phyloP scores from a whole-genome alignment of 225 moss, liverwort and hornwort species.

The Marchantia paleacea region DNA sequence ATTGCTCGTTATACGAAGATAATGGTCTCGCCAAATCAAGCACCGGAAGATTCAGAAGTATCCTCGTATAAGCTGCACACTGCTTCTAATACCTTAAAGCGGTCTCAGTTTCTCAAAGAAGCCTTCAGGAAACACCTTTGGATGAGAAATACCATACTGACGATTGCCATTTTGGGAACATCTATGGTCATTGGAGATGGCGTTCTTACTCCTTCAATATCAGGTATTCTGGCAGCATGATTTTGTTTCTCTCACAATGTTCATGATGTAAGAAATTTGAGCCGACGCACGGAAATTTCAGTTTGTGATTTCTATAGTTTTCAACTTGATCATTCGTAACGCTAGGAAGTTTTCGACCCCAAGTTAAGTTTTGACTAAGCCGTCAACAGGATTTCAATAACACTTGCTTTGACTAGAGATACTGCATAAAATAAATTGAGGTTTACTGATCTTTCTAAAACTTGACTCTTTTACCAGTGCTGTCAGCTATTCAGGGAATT shows the following conservation, averaged over 20 bases:
- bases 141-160: conserved; percentile 48
- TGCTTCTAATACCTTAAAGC: conserved; percentile 33
- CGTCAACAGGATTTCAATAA: too few relatives aligned
- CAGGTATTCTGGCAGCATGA: conserved; percentile 36
- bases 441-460: too few relatives aligned
- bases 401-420: too few relatives aligned
- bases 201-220: conserved; percentile 75
- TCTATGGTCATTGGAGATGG: conserved; percentile 82
- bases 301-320: not conserved
- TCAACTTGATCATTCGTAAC: too few relatives aligned
- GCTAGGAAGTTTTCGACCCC: too few relatives aligned
- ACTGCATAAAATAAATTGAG: too few relatives aligned
- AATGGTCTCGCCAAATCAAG: conserved; percentile 45
- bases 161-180: conserved; percentile 56
- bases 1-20: conserved; percentile 57
- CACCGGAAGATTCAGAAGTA: conserved; percentile 55
- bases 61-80: conserved; percentile 54
- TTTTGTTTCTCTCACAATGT: too few relatives aligned
- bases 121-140: conserved; percentile 42
- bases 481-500: conserved; percentile 68
- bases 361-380: not conserved
- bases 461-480: conserved; percentile 29
- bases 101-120: conserved; percentile 47
- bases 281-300: not conserved
- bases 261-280: not conserved